Conservation (phyloP, 192 early-diverging fungal genomes). For the Spinellus fusiger region DNA sequence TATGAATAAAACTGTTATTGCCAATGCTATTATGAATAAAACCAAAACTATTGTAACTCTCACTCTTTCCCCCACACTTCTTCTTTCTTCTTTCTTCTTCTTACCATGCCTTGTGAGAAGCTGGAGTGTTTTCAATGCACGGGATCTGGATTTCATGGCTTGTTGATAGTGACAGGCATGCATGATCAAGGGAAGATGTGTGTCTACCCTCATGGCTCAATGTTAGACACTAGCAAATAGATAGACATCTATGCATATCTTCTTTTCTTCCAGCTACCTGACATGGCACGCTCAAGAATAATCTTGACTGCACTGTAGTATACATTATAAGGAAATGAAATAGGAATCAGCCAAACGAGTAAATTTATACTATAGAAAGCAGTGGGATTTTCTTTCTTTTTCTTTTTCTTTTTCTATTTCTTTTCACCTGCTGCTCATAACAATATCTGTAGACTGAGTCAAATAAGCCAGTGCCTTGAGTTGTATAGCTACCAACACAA, state of each 20-base stretch:
- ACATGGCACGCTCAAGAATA: conserved; percentile 67
- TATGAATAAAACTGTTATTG: background rate
- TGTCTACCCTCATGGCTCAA: too few relatives aligned
- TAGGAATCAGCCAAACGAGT: too few relatives aligned
- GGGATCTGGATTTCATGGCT: conserved; percentile 40
- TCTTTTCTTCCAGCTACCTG: conserved; percentile 37
- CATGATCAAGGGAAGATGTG: conserved; percentile 51
- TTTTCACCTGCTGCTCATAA: conserved; percentile 43
- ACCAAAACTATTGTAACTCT: background rate
- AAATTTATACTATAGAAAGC: too few relatives aligned
- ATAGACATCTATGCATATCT: background rate
- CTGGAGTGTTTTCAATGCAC: conserved; percentile 61
- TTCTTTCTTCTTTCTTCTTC: too few relatives aligned
- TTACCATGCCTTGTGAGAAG: conserved; percentile 59
- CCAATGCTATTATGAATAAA: background rate
- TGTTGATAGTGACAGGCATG: conserved; percentile 42
- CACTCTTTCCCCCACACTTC: too few relatives aligned
- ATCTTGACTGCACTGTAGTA: conserved; percentile 67
- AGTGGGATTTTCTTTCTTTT: background rate
- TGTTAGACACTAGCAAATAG: background rate
- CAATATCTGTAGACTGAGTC: conserved; percentile 40
- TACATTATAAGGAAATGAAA: too few relatives aligned
- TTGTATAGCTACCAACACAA: conserved; percentile 47
- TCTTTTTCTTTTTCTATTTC: background rate
- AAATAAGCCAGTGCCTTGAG: conserved; percentile 42